Evolutionary conservation across 2,329 filamentous ascomycete genomes (phyloP).

Genomic region (Cadophora malorum): DNA sequence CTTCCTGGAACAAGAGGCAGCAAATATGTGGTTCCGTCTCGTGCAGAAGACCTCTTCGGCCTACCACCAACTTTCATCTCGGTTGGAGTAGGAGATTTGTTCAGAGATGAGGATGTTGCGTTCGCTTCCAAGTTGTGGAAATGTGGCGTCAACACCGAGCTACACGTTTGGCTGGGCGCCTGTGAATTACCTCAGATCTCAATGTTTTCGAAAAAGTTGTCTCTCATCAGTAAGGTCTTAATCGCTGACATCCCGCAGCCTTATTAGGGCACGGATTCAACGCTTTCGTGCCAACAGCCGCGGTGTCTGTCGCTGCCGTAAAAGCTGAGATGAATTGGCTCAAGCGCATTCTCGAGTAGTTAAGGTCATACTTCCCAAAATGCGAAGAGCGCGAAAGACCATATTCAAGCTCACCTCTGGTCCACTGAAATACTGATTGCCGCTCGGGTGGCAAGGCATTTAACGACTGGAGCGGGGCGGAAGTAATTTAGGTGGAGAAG

Average conservation of each 20-base stretch:
- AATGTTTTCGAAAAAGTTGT: neutral
- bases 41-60: conserved; percentile 42
- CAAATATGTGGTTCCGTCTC: conserved; percentile 44
- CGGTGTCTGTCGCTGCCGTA: neutral
- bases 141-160: conserved; percentile 44
- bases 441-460: neutral
- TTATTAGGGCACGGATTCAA: neutral
- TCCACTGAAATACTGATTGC: neutral
- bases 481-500: neutral
- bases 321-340: conserved; percentile 7
- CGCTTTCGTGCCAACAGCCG: neutral
- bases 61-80: conserved; percentile 48
- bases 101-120: conserved; percentile 46
- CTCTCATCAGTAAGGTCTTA: too few species aligned
- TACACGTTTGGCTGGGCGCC: conserved; percentile 44
- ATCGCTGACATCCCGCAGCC: neutral
- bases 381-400: too few species aligned
- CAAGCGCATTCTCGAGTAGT: neutral
- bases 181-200: neutral
- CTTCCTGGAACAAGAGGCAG: conserved; percentile 44
- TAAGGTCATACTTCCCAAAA: neutral
- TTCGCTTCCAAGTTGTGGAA: conserved; percentile 47
- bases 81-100: conserved; percentile 46
- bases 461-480: neutral
- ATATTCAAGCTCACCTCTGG: neutral